phyloP scores from a whole-genome alignment of 805 yeast species.

The Teunomyces stri region DNA sequence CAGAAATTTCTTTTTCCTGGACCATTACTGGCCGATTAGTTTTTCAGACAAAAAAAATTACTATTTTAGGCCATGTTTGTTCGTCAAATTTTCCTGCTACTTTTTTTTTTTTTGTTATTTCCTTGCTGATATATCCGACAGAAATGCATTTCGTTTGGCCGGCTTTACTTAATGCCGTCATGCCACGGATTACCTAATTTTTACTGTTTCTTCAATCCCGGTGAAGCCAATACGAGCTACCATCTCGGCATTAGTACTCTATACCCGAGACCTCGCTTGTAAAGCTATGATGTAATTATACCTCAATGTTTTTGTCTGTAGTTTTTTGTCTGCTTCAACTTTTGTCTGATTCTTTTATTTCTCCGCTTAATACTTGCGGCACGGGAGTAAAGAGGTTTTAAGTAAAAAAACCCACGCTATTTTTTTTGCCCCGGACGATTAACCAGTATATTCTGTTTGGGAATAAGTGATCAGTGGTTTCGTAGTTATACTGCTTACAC shows the following conservation, averaged over 20 bases:
- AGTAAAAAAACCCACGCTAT: no score
- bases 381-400: no score
- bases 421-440: no score
- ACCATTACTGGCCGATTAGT: conserved; percentile 1
- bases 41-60: background rate
- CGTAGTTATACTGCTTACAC: no score
- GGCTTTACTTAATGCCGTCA: conserved; percentile 2
- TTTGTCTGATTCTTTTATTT: no score
- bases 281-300: background rate
- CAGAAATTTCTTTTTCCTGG: conserved; percentile 1
- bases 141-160: background rate
- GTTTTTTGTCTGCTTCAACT: no score
- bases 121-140: background rate
- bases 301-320: background rate
- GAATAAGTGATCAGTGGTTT: no score
- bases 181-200: background rate
- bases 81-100: background rate
- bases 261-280: background rate
- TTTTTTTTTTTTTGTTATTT: background rate
- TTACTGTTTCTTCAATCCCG: background rate
- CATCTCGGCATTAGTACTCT: background rate
- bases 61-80: background rate
- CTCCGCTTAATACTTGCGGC: no score
- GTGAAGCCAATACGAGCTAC: background rate
- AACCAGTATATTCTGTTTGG: no score